phyloP scores from a whole-genome alignment of 495 filamentous ascomycete species.

The Penicillium paxilli region DNA sequence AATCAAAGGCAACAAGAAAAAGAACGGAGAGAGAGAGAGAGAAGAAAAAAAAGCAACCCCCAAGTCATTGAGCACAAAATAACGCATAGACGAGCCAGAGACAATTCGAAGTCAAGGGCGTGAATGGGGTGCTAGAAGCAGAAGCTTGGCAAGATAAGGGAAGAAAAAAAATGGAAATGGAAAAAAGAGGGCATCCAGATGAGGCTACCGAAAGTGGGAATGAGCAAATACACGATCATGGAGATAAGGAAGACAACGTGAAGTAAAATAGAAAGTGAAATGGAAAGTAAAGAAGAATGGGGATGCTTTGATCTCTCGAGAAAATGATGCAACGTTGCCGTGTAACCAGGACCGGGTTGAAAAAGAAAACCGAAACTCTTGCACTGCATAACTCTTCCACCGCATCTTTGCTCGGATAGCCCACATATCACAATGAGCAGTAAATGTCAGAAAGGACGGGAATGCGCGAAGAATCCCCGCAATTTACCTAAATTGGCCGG shows the following conservation, averaged over 20 bases:
- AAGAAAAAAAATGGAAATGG: too few relatives aligned
- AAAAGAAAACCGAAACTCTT: conserved; percentile 3
- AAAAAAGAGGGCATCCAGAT: conserved; percentile 15
- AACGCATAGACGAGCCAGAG: conserved; percentile 10
- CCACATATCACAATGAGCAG: conserved; percentile 12
- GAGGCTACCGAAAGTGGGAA: conserved; percentile 13
- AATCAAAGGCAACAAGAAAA: conserved; percentile 4
- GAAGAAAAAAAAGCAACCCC: conserved; percentile 4
- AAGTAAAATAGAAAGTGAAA: conserved; percentile 3
- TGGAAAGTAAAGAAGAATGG: conserved; percentile 2
- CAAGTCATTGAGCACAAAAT: conserved; percentile 4
- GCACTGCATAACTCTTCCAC: conserved; percentile 2
- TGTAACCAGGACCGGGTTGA: conserved; percentile 8
- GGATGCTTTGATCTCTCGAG: conserved; percentile 12
- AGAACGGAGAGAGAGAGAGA: conserved; percentile 2
- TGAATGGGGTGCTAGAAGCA: conserved; percentile 8
- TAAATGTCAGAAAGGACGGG: background rate
- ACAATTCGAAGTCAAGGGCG: conserved; percentile 13
- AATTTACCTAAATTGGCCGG: conserved; percentile 38
- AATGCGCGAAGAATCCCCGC: background rate
- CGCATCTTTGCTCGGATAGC: conserved; percentile 14
- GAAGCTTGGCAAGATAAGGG: background rate
- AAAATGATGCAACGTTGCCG: conserved; percentile 9
- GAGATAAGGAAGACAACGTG: background rate
- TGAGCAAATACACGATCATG: conserved; percentile 18